Base-by-base conservation (phyloP, 176 grass and related monocot species). In the Rhynchospora pubera region DNA sequence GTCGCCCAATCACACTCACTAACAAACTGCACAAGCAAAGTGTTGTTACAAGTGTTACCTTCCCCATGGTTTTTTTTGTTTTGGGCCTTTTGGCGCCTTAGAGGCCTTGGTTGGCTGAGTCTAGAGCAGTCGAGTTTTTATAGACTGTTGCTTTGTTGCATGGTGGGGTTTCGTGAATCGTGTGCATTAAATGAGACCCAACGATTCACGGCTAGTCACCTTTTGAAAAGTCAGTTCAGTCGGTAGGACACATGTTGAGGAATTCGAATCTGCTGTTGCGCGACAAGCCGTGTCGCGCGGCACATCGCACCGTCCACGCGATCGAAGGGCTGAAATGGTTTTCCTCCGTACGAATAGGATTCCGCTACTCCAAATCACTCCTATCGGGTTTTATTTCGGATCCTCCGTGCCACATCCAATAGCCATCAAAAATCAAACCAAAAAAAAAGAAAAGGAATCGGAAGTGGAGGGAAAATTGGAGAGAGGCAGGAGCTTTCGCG, bases 11-110 rank as follows among this genome's bases (percentile, higher is more conserved):
- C 39, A 44, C 86, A 63, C 86, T 83, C 77, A 89, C 84, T 4
- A 83, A 67, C 3, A 71, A 69, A 83, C 86, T 89, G 74, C 89
- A 84, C 78, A 93, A 77, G 78, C 89, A 91, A 46, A 93, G 71
- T 30, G 88, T 58, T 70, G 89, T 39, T 22, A 70, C 45, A 18
- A 93, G 71, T 80, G 86, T 85, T 68, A 50, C 79, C 84, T 26
- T 77, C 60, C 65, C 83, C 90, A 14, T 56, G 81, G 22, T 51
- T 60, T 79, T 84, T 84, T 47, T 5, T 66, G 56, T 6, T n/a
- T 4, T n/a, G n/a, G n/a, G n/a, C n/a, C n/a, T n/a, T n/a, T n/a
- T 57, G 83, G 46, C 26, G 56, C 80, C 82, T 79, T 26, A 39
- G 5, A 85, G 50, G 57, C 69, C 69, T 64, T 45, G 61, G 12